Evolutionary conservation across 1,284 basidiomycete genomes (phyloP).

Genomic region (Phellinidium pouzarii): DNA sequence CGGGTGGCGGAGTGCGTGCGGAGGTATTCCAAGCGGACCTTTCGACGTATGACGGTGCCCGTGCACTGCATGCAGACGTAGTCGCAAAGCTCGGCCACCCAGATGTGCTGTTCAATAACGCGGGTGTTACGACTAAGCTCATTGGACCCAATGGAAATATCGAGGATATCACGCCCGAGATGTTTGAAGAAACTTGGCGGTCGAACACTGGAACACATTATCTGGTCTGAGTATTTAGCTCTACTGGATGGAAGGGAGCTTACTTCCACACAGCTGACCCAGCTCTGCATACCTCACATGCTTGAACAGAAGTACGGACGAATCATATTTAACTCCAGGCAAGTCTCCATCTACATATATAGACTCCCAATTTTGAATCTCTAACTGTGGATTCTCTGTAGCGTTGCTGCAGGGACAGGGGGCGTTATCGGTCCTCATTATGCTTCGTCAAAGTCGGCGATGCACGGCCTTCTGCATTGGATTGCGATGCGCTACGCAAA

Average conservation of each 20-base stretch:
- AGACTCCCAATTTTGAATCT: neutral
- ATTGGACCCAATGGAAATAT: conserved; percentile 43
- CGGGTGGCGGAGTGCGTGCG: conserved; percentile 30
- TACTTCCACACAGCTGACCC: conserved; percentile 34
- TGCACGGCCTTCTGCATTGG: conserved; percentile 52
- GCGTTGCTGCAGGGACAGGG: conserved; percentile 38
- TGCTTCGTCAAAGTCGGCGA: conserved; percentile 48
- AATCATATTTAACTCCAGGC: conserved; percentile 46
- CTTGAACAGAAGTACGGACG: conserved; percentile 42
- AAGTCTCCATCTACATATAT: conserved; percentile 18
- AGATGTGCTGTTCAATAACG: conserved; percentile 47
- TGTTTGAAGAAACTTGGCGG: conserved; percentile 45
- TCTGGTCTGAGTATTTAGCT: conserved; percentile 28
- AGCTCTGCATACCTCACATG: conserved; percentile 47
- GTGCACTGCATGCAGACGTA: conserved; percentile 36
- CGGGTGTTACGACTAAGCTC: conserved; percentile 36
- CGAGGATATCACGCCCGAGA: conserved; percentile 35
- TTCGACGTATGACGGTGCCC: conserved; percentile 38
- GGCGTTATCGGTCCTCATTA: conserved; percentile 52
- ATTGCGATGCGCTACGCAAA: conserved; percentile 45
- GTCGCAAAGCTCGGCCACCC: conserved; percentile 39
- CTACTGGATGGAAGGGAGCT: neutral
- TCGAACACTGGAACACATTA: conserved; percentile 41
- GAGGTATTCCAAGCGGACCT: conserved; percentile 42
- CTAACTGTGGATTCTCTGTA: conserved; percentile 21